Conservation (phyloP, 169 alveolate genomes). For the Theileria luwenshuni region DNA sequence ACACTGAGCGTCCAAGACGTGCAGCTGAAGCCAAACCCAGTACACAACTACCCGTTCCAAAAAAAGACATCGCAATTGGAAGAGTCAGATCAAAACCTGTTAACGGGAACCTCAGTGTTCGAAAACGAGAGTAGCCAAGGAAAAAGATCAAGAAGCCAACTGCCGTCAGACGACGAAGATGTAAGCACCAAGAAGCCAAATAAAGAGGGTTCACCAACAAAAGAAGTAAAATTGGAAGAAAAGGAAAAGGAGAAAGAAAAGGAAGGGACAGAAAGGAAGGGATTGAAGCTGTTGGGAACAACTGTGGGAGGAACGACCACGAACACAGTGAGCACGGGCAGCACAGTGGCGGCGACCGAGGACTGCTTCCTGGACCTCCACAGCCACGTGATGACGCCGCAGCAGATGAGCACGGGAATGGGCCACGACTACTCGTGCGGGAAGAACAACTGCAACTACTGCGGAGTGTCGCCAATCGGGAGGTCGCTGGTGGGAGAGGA, state of each 20-base stretch:
- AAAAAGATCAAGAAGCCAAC: neutral
- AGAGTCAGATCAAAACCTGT: neutral
- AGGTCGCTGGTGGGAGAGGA: slow-evolving; percentile 40
- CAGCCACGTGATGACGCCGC: slow-evolving; percentile 1
- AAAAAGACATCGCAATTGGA: neutral
- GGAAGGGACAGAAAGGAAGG: slow-evolving; percentile 7
- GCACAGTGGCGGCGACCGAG: slow-evolving; percentile 7
- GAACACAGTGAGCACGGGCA: neutral
- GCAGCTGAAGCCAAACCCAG: slow-evolving; percentile 76
- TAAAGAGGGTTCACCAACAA: neutral
- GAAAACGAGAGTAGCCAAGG: neutral
- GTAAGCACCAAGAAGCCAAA: slow-evolving; percentile 7
- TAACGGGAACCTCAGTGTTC: neutral
- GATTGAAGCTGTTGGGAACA: slow-evolving; percentile 5
- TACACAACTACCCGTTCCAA: slow-evolving; percentile 33
- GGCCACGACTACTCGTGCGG: slow-evolving; percentile 52
- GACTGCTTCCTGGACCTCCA: slow-evolving; percentile 12
- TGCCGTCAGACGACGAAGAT: slow-evolving; percentile 12
- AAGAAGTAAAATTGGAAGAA: neutral
- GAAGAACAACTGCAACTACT: slow-evolving; percentile 55
- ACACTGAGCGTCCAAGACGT: slow-evolving; percentile 82
- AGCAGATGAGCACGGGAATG: neutral
- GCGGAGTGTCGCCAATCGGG: slow-evolving; percentile 64
- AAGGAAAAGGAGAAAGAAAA: neutral
- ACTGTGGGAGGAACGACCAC: neutral